Evolutionary conservation across 371 early-diverging fungal genomes (phyloP).

Genomic region (Mucor irregularis): DNA sequence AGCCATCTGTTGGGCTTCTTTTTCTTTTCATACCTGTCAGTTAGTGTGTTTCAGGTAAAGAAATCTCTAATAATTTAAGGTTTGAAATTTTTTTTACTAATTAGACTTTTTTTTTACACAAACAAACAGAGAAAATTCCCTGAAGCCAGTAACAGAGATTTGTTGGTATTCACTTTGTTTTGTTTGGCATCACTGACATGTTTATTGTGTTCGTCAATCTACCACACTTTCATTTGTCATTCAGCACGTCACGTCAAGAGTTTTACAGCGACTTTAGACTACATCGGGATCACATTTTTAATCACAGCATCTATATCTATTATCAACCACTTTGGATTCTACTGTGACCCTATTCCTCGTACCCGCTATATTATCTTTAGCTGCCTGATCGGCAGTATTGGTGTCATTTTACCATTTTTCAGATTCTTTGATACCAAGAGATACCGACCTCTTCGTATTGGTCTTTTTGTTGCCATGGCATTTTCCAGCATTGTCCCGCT

Average conservation of each 20-base stretch:
- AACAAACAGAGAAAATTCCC: slow-evolving; percentile 46
- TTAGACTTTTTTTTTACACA: neutral
- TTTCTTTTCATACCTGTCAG: slow-evolving; percentile 54
- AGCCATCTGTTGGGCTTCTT: slow-evolving; percentile 68
- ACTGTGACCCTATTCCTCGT: slow-evolving; percentile 45
- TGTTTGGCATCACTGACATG: slow-evolving; percentile 56
- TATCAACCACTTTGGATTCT: slow-evolving; percentile 60
- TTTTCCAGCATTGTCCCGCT: slow-evolving; percentile 61
- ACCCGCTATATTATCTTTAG: slow-evolving; percentile 51
- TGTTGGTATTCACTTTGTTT: slow-evolving; percentile 48
- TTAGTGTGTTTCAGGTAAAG: slow-evolving; percentile 52
- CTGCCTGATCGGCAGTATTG: slow-evolving; percentile 56
- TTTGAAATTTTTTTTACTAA: neutral
- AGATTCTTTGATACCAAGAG: slow-evolving; percentile 56
- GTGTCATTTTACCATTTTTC: slow-evolving; percentile 60
- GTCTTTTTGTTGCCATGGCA: slow-evolving; percentile 64
- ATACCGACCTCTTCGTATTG: slow-evolving; percentile 60
- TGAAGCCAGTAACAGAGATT: slow-evolving; percentile 45
- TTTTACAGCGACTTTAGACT: slow-evolving; percentile 61
- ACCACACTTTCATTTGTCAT: slow-evolving; percentile 64
- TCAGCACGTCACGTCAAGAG: slow-evolving; percentile 51
- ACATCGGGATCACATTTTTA: slow-evolving; percentile 63
- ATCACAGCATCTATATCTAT: slow-evolving; percentile 60
- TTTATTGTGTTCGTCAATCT: slow-evolving; percentile 60
- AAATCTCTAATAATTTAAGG: neutral